phyloP scores from a whole-genome alignment of 208 protist species.

The Porcisia hertigi region DNA sequence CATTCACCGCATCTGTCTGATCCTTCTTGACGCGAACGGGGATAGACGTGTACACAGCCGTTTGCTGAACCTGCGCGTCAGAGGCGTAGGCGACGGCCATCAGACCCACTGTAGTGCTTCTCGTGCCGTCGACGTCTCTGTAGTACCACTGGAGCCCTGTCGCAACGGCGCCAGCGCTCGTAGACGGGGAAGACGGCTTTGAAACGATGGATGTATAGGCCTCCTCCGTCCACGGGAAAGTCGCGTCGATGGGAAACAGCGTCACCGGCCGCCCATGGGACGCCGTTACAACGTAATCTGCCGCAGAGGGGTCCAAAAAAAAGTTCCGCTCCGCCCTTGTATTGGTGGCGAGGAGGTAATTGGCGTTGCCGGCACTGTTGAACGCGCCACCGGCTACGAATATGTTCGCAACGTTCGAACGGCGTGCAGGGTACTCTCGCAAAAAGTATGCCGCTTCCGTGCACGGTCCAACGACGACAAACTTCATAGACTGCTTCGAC shows the following conservation, averaged over 20 bases:
- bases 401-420: constrained; percentile 35
- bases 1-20: neutral
- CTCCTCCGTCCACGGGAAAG: constrained; percentile 33
- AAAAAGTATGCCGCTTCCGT: constrained; percentile 77
- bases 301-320: constrained; percentile 66
- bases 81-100: constrained; percentile 29
- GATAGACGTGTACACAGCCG: constrained; percentile 12
- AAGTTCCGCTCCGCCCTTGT: constrained; percentile 61
- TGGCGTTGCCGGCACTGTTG: constrained; percentile 33
- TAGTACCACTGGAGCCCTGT: constrained; percentile 41
- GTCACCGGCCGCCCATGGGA: constrained; percentile 49
- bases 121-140: constrained; percentile 17
- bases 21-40: constrained; percentile 43
- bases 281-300: constrained; percentile 49
- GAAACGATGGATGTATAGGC: constrained; percentile 44
- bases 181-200: neutral
- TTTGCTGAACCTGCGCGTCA: constrained; percentile 16
- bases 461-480: constrained; percentile 59
- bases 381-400: constrained; percentile 64
- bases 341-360: constrained; percentile 48
- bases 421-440: constrained; percentile 17
- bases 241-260: constrained; percentile 53
- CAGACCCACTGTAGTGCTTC: constrained; percentile 27
- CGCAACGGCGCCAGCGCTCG: constrained; percentile 24
- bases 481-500: constrained; percentile 26